Evolutionary conservation across 495 filamentous ascomycete genomes (phyloP).

Genomic region (Penicillium simplicissimum): DNA sequence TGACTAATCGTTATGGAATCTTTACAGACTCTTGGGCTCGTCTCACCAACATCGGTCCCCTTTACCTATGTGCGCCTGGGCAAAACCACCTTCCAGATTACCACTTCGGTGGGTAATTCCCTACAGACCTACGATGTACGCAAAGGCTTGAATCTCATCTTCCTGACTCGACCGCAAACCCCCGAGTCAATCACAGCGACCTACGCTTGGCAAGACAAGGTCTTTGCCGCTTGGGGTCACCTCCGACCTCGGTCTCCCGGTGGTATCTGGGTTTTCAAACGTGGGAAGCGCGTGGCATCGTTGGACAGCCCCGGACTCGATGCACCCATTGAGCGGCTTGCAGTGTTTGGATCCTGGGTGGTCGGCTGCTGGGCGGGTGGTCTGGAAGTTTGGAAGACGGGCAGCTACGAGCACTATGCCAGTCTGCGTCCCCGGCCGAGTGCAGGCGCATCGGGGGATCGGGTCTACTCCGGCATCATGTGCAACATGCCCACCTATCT

Average conservation of each 20-base stretch:
- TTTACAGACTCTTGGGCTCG: constrained; percentile 79
- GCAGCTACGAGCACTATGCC: constrained; percentile 86
- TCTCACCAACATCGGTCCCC: constrained; percentile 85
- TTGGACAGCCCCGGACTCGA: constrained; percentile 64
- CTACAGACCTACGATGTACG: constrained; percentile 95
- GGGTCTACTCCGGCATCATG: constrained; percentile 68
- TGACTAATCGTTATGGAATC: background rate
- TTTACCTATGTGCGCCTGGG: constrained; percentile 87
- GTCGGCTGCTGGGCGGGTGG: constrained; percentile 73
- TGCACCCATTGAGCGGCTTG: constrained; percentile 72
- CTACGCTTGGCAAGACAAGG: constrained; percentile 79
- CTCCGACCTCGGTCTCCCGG: constrained; percentile 45
- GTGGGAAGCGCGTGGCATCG: constrained; percentile 82
- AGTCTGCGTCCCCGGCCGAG: constrained; percentile 58
- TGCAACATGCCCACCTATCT: constrained; percentile 88
- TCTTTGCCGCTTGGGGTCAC: constrained; percentile 84
- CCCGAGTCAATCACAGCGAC: constrained; percentile 84
- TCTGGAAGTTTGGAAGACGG: constrained; percentile 86
- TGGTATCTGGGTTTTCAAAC: constrained; percentile 91
- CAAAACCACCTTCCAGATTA: constrained; percentile 94
- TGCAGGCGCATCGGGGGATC: constrained; percentile 45
- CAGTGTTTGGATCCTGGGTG: constrained; percentile 90
- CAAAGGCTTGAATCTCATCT: constrained; percentile 84
- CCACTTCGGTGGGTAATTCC: constrained; percentile 84
- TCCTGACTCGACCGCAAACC: constrained; percentile 86